Evolutionary conservation across 768 basidiomycete genomes (phyloP).

Genomic region (Galerina sulciceps): DNA sequence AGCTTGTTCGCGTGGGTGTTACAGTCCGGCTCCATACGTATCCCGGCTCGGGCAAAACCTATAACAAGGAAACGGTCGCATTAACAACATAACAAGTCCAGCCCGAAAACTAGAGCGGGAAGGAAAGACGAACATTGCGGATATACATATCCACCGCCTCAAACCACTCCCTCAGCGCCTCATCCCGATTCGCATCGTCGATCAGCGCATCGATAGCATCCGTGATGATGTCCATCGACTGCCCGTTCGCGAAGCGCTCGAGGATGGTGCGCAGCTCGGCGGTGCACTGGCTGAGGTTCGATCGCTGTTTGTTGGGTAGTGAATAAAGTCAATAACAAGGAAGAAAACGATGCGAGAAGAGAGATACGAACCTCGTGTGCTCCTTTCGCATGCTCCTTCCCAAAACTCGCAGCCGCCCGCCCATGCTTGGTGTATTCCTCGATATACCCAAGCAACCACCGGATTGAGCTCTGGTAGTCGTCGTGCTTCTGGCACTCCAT

Average conservation of each 20-base stretch:
- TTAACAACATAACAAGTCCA: no score
- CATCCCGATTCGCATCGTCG: conserved; percentile 74
- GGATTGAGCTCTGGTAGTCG: conserved; percentile 82
- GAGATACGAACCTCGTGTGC: conserved; percentile 28
- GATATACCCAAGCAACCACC: conserved; percentile 70
- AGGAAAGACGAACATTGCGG: conserved; percentile 68
- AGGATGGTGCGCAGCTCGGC: conserved; percentile 77
- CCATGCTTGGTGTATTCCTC: conserved; percentile 65
- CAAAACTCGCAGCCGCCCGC: no score
- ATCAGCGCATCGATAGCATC: conserved; percentile 68
- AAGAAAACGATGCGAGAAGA: not conserved
- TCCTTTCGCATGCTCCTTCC: conserved; percentile 21
- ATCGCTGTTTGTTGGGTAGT: conserved; percentile 49
- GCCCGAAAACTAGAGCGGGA: no score
- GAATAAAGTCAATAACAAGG: no score
- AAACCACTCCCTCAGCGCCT: conserved; percentile 79
- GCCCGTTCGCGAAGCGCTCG: conserved; percentile 87
- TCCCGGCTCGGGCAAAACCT: conserved; percentile 79
- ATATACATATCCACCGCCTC: conserved; percentile 60
- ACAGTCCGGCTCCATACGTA: conserved; percentile 81
- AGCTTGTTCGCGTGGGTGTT: conserved; percentile 65
- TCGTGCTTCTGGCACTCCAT: conserved; percentile 92
- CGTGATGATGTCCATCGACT: conserved; percentile 67
- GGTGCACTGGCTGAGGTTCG: conserved; percentile 57
- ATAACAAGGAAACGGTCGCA: no score